phyloP scores from a whole-genome alignment of 176 grass and related monocot genomes.

The Metroxylon sagu region DNA sequence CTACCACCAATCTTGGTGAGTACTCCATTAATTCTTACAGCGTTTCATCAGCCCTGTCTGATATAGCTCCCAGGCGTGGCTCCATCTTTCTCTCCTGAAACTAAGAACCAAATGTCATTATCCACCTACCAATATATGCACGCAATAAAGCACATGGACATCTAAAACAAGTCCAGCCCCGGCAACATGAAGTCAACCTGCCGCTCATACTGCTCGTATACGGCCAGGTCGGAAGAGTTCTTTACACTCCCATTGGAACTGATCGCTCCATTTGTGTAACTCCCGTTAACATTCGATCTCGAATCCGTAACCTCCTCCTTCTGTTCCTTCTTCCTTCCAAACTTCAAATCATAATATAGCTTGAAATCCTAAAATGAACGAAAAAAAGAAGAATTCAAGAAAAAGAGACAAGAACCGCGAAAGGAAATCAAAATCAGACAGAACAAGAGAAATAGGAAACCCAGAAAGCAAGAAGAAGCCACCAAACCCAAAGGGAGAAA shows the following conservation, averaged over 20 bases:
- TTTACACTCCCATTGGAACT: conserved; percentile 41
- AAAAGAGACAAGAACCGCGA: too few species aligned
- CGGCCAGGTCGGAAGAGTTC: conserved; percentile 61
- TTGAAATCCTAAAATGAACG: conserved; percentile 48
- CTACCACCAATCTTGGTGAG: too few species aligned
- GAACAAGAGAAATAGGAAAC: too few species aligned
- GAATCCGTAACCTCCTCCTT: conserved; percentile 15
- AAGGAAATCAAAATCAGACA: too few species aligned
- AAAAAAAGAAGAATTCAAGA: background rate
- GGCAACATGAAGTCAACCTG: conserved; percentile 30
- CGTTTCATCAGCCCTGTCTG: conserved; percentile 39
- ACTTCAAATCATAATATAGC: conserved; percentile 68
- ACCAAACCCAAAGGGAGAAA: too few species aligned
- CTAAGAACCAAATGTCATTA: background rate
- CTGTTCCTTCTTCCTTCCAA: conserved; percentile 52
- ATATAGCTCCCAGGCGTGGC: conserved; percentile 33
- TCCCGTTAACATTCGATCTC: conserved; percentile 16
- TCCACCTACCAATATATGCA: too few species aligned
- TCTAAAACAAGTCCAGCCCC: background rate
- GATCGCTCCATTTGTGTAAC: conserved; percentile 1
- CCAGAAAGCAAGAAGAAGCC: too few species aligned
- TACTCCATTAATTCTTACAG: conserved; percentile 32
- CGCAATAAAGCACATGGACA: too few species aligned
- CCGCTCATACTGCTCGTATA: conserved; percentile 94
- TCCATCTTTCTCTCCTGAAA: conserved; percentile 43